These are phyloP conservation scores for Venturia oleaginea DNA, from an alignment of 2,329 filamentous ascomycete species.

Conservation along the genomic window DNA sequence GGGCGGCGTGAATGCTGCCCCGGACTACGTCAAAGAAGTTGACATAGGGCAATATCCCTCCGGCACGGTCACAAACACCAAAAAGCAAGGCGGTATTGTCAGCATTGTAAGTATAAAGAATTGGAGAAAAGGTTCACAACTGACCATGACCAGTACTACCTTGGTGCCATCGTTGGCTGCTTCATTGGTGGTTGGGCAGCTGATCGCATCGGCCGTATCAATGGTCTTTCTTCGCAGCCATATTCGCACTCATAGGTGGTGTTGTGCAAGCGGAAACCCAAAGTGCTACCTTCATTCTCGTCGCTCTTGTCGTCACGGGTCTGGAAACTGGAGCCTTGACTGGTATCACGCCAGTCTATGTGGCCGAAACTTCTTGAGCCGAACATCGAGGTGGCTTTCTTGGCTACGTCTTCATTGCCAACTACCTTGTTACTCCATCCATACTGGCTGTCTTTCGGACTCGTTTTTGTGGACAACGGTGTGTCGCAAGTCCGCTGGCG, in stretches of 20 bases:
- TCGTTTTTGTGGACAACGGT: conserved; percentile 39
- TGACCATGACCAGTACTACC: conserved; percentile 20
- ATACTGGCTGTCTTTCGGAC: conserved; percentile 45
- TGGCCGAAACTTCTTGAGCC: conserved; percentile 52
- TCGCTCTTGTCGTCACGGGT: conserved; percentile 51
- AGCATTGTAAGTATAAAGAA: neutral
- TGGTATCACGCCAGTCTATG: conserved; percentile 54
- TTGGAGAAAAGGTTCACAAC: neutral
- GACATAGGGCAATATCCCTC: conserved; percentile 19
- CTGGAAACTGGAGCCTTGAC: conserved; percentile 50
- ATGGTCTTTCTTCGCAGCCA: conserved; percentile 52
- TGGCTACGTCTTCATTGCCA: conserved; percentile 50
- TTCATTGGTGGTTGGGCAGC: conserved; percentile 49
- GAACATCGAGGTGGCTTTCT: conserved; percentile 46
- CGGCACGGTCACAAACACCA: conserved; percentile 19
- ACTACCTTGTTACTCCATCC: conserved; percentile 62
- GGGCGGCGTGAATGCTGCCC: conserved; percentile 26
- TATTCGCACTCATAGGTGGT: conserved; percentile 50
- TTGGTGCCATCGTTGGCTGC: conserved; percentile 45
- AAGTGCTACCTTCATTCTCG: conserved; percentile 46
- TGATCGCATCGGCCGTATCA: conserved; percentile 51
- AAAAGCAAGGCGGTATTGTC: conserved; percentile 27
- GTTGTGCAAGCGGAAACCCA: conserved; percentile 50
- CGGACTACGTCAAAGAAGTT: conserved; percentile 22
- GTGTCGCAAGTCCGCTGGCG: conserved; percentile 18